phyloP scores from a whole-genome alignment of 140 eudicot species.

The Flaveria floridana region DNA sequence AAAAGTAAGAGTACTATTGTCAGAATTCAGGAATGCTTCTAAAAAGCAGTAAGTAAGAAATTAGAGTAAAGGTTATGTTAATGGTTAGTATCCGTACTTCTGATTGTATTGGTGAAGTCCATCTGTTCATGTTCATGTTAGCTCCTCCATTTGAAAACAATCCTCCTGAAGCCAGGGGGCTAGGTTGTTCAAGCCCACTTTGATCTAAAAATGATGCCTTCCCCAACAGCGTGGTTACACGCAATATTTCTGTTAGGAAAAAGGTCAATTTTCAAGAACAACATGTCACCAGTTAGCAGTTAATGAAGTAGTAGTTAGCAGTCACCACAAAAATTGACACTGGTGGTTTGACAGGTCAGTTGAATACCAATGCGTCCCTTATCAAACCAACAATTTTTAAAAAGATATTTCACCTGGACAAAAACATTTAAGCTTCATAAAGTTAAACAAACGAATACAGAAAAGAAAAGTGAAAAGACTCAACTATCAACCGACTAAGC shows the following conservation, averaged over 20 bases:
- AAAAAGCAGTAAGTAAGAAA: conserved; percentile 70
- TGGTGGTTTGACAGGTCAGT: conserved; percentile 61
- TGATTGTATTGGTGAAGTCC: conserved; percentile 93
- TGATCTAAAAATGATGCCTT: conserved; percentile 97
- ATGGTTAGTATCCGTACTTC: conserved; percentile 99
- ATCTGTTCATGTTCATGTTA: conserved; percentile 85
- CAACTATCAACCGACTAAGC: conserved; percentile 6
- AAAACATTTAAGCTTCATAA: conserved; percentile 25
- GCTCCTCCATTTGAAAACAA: conserved; percentile 88
- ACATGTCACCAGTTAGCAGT: conserved; percentile 96
- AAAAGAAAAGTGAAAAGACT: conserved; percentile 15
- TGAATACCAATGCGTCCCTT: conserved; percentile 38
- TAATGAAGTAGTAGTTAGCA: conserved; percentile 67
- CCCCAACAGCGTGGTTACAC: conserved; percentile 99
- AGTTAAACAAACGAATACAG: conserved; percentile 21
- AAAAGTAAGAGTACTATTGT: conserved; percentile 36
- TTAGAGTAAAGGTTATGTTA: conserved; percentile 93
- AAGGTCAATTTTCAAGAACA: conserved; percentile 96
- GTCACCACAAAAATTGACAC: conserved; percentile 63
- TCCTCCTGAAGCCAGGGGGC: conserved; percentile 99
- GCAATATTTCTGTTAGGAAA: conserved; percentile 99
- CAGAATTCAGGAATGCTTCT: conserved; percentile 41
- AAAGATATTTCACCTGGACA: conserved; percentile 28
- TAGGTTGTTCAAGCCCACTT: conserved; percentile 99
- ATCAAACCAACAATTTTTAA: conserved; percentile 35